Evolutionary conservation across 2,329 filamentous ascomycete species (phyloP).

Genomic region (Apiospora aurea): DNA sequence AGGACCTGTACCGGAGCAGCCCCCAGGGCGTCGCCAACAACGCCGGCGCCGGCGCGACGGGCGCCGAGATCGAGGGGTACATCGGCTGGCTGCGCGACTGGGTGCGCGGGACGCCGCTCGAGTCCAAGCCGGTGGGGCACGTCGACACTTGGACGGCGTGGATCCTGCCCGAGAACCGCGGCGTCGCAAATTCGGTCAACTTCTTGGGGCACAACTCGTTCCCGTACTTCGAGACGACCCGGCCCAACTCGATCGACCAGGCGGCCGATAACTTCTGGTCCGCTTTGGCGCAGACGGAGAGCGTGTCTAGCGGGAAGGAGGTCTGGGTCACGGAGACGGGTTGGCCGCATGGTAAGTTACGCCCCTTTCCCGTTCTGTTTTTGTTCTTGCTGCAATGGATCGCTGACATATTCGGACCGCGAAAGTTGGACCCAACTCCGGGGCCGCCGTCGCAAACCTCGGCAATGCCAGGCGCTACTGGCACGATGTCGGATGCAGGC

Average conservation of each 20-base stretch:
- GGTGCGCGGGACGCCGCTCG: slow-evolving; percentile 36
- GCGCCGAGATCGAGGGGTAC: slow-evolving; percentile 38
- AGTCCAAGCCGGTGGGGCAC: slow-evolving; percentile 39
- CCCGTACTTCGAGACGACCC: slow-evolving; percentile 41
- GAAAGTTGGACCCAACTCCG: slow-evolving; percentile 36
- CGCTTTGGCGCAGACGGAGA: slow-evolving; percentile 36
- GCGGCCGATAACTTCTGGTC: slow-evolving; percentile 38
- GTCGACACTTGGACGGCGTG: slow-evolving; percentile 43
- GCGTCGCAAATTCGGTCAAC: slow-evolving; percentile 35
- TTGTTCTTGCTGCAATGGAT: background rate
- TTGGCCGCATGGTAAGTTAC: slow-evolving; percentile 39
- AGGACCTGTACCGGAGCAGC: slow-evolving; percentile 41
- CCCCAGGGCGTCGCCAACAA: slow-evolving; percentile 35
- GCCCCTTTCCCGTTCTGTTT: slow-evolving; percentile 38
- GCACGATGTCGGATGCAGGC: slow-evolving; percentile 40
- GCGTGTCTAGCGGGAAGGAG: slow-evolving; percentile 38
- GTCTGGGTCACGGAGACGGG: slow-evolving; percentile 42
- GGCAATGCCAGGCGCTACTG: slow-evolving; percentile 42
- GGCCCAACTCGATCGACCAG: slow-evolving; percentile 38
- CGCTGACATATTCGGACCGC: background rate
- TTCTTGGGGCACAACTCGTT: slow-evolving; percentile 41
- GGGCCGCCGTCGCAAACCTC: slow-evolving; percentile 38
- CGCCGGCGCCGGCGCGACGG: slow-evolving; percentile 37
- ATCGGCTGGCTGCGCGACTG: slow-evolving; percentile 40
- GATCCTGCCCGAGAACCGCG: slow-evolving; percentile 39